These are phyloP conservation scores for Erodium trifolium DNA, from an alignment of 441 rosid species.

Conservation along the genomic window DNA sequence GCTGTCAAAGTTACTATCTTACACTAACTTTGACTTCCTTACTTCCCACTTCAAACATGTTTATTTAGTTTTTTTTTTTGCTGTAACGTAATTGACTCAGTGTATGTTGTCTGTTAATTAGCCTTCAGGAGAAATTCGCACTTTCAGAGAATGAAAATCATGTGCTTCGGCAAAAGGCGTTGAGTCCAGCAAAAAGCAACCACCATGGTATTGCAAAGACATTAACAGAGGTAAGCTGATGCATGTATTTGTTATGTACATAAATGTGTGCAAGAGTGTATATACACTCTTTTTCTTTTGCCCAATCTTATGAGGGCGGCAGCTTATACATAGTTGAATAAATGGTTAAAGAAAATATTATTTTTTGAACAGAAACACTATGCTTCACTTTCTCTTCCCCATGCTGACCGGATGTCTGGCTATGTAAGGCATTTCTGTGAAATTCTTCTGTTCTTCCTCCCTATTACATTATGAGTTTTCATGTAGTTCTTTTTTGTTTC, in stretches of 20 bases:
- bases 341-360: conserved; percentile 5
- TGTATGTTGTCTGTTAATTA: conserved; percentile 25
- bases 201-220: conserved; percentile 40
- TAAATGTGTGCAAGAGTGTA: background rate
- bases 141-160: conserved; percentile 81
- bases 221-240: conserved; percentile 61
- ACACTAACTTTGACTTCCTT: background rate
- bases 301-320: background rate
- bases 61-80: background rate
- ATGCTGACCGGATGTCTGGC: conserved; percentile 45
- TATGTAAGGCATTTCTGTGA: conserved; percentile 48
- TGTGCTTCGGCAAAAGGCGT: conserved; percentile 69
- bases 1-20: background rate
- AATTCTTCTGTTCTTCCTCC: background rate
- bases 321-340: background rate
- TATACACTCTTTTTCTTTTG: background rate
- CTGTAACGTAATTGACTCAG: conserved; percentile 6
- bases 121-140: conserved; percentile 73
- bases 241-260: conserved; percentile 5
- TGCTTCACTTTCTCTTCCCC: conserved; percentile 41
- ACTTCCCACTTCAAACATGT: background rate
- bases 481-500: conserved; percentile 20
- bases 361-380: conserved; percentile 50
- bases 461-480: conserved; percentile 3
- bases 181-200: conserved; percentile 45